Percentiles rank a stretch among this genome's conserved stretches.
Conservation (phyloP, 371 early-diverging fungal genomes). For the Mycotypha africana region DNA sequence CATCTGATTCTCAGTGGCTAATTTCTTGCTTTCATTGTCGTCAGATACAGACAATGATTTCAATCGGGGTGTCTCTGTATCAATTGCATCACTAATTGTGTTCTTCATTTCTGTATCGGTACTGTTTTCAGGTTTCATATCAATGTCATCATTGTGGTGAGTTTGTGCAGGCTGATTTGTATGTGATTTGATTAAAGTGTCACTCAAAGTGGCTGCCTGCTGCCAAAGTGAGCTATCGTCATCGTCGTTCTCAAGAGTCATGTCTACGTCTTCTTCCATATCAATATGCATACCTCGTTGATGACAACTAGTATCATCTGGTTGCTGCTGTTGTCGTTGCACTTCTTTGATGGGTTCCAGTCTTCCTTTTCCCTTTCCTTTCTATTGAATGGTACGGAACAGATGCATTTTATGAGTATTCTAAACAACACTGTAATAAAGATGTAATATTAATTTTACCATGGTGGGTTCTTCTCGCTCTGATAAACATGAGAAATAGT, state of each 20-base stretch:
- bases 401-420: too few relatives aligned
- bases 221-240: slow-evolving; percentile 8
- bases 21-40: background rate
- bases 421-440: too few relatives aligned
- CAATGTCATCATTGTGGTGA: too few relatives aligned
- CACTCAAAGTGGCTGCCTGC: background rate
- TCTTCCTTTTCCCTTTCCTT: slow-evolving; percentile 6
- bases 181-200: background rate
- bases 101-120: background rate
- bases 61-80: slow-evolving; percentile 5
- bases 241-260: background rate
- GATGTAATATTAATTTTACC: too few relatives aligned
- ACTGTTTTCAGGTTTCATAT: too few relatives aligned
- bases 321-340: background rate
- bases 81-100: background rate
- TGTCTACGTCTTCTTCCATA: slow-evolving; percentile 1
- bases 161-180: too few relatives aligned
- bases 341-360: background rate
- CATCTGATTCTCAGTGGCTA: too few relatives aligned
- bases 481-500: too few relatives aligned
- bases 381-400: background rate
- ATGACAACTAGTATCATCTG: too few relatives aligned
- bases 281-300: background rate
- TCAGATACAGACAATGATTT: slow-evolving; percentile 8
- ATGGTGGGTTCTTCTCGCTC: too few relatives aligned